Evolutionary conservation across 106 monocot species (phyloP).

Genomic region (Dioscorea zingiberensis): DNA sequence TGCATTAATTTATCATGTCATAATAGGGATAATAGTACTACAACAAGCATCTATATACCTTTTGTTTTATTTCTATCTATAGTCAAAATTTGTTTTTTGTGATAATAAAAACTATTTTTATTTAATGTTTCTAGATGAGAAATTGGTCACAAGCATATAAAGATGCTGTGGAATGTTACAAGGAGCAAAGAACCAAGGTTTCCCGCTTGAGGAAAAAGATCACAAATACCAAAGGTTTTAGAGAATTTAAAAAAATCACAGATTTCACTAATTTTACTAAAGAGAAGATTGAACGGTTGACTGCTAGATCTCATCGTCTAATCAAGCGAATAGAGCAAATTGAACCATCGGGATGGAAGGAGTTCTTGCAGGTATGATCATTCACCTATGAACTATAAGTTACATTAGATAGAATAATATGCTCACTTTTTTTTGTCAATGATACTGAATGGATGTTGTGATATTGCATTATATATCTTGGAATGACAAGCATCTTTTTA

Average conservation of each 20-base stretch:
- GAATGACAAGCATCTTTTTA: too few relatives aligned
- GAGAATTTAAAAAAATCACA: constrained; percentile 69
- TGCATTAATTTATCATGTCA: too few relatives aligned
- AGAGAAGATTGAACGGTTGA: constrained; percentile 76
- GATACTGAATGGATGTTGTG: too few relatives aligned
- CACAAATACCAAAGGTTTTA: constrained; percentile 64
- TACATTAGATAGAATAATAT: too few relatives aligned
- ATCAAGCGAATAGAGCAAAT: constrained; percentile 74
- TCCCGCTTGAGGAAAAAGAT: constrained; percentile 80
- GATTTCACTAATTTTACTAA: constrained; percentile 68
- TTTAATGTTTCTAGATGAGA: constrained; percentile 39
- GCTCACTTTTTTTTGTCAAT: too few relatives aligned
- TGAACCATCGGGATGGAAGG: constrained; percentile 98
- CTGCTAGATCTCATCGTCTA: constrained; percentile 66
- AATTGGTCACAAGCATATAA: constrained; percentile 50
- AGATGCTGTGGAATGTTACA: constrained; percentile 64
- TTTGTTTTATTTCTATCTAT: constrained; percentile 3
- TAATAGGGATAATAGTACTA: too few relatives aligned
- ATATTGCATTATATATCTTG: too few relatives aligned
- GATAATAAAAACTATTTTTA: not conserved
- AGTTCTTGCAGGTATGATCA: constrained; percentile 79
- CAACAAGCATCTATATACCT: too few relatives aligned
- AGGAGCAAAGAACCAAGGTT: constrained; percentile 70
- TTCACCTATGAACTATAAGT: not conserved
- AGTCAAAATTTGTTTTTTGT: not conserved